These are phyloP conservation scores for Annulohypoxylon truncatum DNA, from an alignment of 2,329 filamentous ascomycete genomes.

Conservation along the genomic window DNA sequence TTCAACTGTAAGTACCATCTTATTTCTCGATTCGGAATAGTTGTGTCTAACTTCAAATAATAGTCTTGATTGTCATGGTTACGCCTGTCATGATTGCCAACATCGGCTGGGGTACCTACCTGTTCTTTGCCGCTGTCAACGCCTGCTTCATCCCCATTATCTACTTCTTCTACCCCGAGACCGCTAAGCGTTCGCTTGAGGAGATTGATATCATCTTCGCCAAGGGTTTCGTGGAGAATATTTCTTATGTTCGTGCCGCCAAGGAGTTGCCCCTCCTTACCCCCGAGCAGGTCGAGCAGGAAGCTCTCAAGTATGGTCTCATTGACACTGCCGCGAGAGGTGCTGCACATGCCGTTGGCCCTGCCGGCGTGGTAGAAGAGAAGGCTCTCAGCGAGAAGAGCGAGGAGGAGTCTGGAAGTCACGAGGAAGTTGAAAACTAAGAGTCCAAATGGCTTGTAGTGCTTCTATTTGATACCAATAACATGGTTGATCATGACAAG, in stretches of 20 bases:
- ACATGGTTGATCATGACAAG: not conserved
- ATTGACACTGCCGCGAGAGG: constrained; percentile 47
- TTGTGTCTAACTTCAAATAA: not conserved
- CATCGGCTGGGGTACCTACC: constrained; percentile 67
- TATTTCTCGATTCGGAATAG: constrained; percentile 45
- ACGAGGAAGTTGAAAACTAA: constrained; percentile 40
- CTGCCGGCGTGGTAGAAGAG: constrained; percentile 30
- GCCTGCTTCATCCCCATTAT: constrained; percentile 53
- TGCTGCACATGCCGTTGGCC: constrained; percentile 24
- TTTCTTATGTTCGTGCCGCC: constrained; percentile 68
- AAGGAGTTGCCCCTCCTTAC: constrained; percentile 66
- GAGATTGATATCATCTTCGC: constrained; percentile 71
- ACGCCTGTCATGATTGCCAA: constrained; percentile 72
- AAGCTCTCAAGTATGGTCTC: constrained; percentile 53
- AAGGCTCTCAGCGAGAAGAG: constrained; percentile 44
- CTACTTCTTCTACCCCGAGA: constrained; percentile 66
- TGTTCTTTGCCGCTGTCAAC: constrained; percentile 55
- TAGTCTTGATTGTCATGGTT: constrained; percentile 62
- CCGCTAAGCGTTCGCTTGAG: constrained; percentile 61
- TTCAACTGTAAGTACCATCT: constrained; percentile 50
- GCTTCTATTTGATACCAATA: constrained; percentile 14
- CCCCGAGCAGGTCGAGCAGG: constrained; percentile 63
- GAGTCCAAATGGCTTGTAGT: constrained; percentile 4
- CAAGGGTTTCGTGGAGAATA: constrained; percentile 69
- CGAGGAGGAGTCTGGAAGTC: constrained; percentile 39